These are phyloP conservation scores for Skeletonema tropicum DNA, from an alignment of 108 stramenopile genomes.

Conservation along the genomic window DNA sequence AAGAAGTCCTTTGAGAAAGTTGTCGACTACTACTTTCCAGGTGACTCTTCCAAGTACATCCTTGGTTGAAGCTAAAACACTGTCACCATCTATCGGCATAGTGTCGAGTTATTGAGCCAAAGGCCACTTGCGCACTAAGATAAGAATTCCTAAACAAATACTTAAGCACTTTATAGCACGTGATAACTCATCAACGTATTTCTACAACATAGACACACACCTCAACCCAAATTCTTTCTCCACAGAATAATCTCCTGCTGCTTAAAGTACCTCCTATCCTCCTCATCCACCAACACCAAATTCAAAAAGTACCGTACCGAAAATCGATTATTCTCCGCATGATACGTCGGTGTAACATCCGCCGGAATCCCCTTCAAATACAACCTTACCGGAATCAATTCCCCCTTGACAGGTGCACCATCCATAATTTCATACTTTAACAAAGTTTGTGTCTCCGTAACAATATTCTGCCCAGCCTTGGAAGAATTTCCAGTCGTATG, in stretches of 20 bases:
- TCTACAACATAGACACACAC: not conserved
- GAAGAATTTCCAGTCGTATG: conserved; percentile 17
- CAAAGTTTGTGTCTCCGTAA: conserved; percentile 97
- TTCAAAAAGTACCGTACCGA: conserved; percentile 97
- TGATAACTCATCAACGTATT: too few relatives aligned
- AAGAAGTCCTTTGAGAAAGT: conserved; percentile 2
- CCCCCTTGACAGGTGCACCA: conserved; percentile 96
- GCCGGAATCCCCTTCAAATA: conserved; percentile 91
- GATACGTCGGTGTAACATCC: conserved; percentile 98
- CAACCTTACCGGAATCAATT: conserved; percentile 86
- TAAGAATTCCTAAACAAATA: not conserved
- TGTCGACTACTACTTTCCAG: not conserved
- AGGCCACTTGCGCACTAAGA: not conserved
- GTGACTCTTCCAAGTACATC: not conserved
- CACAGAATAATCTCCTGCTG: conserved; percentile 98
- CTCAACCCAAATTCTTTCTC: conserved; percentile 88
- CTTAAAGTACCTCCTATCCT: conserved; percentile 99
- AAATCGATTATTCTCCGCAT: conserved; percentile 92
- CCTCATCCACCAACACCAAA: conserved; percentile 98
- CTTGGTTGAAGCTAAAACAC: not conserved
- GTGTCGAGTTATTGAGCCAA: not conserved
- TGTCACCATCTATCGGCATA: not conserved
- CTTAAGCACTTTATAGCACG: not conserved
- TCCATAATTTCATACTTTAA: conserved; percentile 99
- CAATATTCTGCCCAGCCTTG: conserved; percentile 62